Evolutionary conservation across 257 asterid species (phyloP).

Genomic region (Buddleja alternifolia): DNA sequence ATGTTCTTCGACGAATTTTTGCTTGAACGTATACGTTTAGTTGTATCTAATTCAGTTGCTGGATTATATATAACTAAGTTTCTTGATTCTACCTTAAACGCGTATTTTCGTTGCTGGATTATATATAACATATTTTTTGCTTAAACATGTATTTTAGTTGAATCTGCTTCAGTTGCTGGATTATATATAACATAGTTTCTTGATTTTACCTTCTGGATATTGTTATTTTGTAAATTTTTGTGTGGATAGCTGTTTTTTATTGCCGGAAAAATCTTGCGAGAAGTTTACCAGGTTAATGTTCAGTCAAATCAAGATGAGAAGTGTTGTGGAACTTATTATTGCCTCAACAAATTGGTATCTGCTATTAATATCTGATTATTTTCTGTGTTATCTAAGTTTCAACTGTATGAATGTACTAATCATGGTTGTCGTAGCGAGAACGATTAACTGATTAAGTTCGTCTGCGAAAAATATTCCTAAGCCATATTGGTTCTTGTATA

Average conservation of each 20-base stretch:
- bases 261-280: neutral
- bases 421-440: neutral
- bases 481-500: neutral
- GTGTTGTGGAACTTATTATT: neutral
- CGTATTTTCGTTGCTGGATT: no score
- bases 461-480: neutral
- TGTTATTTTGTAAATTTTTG: neutral
- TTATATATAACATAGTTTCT: neutral
- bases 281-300: conserved; percentile 18
- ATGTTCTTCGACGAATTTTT: neutral
- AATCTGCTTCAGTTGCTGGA: conserved; percentile 13
- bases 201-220: neutral
- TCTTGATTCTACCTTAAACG: neutral
- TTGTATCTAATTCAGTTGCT: conserved; percentile 16
- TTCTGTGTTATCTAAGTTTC: neutral
- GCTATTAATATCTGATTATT: neutral
- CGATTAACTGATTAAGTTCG: neutral
- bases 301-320: conserved; percentile 12
- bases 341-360: neutral
- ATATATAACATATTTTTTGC: no score
- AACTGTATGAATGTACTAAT: neutral
- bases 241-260: neutral
- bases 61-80: neutral
- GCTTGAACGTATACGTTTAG: conserved; percentile 1
- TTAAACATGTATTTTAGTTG: no score